A percentile compares a stretch with the other conserved stretches of the same genome.
phyloP scores from a whole-genome alignment of 768 basidiomycete genomes.

The Mycena galopus region DNA sequence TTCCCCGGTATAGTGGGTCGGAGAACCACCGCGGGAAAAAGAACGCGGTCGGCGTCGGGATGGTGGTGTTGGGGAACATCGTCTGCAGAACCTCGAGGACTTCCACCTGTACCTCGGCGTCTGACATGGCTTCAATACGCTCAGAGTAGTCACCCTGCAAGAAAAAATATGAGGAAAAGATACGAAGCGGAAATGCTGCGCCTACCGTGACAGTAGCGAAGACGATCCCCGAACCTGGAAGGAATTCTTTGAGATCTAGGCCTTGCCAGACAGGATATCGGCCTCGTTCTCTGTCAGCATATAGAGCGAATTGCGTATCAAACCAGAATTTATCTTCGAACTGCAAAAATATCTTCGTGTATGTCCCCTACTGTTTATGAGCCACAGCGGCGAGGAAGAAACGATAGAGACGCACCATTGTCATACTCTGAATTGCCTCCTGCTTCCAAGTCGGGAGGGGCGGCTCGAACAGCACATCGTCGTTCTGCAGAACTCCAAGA shows the following conservation, averaged over 20 bases:
- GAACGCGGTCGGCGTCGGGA: slow-evolving; percentile 71
- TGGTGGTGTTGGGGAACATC: slow-evolving; percentile 69
- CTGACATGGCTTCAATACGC: slow-evolving; percentile 67
- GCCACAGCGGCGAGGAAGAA: neutral
- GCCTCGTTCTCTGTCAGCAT: slow-evolving; percentile 70
- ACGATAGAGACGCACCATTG: slow-evolving; percentile 49
- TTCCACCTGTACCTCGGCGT: slow-evolving; percentile 62
- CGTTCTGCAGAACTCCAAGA: slow-evolving; percentile 75
- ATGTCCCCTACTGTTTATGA: slow-evolving; percentile 56
- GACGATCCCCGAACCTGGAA: slow-evolving; percentile 71
- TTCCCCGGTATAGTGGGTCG: slow-evolving; percentile 68
- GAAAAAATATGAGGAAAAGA: neutral
- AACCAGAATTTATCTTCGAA: slow-evolving; percentile 73
- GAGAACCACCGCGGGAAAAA: slow-evolving; percentile 67
- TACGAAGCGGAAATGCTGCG: neutral
- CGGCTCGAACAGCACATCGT: slow-evolving; percentile 74
- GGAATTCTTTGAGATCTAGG: slow-evolving; percentile 68
- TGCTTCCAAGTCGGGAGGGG: slow-evolving; percentile 68
- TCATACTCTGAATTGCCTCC: slow-evolving; percentile 74
- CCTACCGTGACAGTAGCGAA: slow-evolving; percentile 63
- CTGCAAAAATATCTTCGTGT: slow-evolving; percentile 77
- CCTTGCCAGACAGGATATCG: slow-evolving; percentile 79
- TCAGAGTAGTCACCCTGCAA: slow-evolving; percentile 71
- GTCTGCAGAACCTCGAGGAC: slow-evolving; percentile 66
- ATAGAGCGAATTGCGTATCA: slow-evolving; percentile 65